Percentiles rank a stretch among this genome's conserved stretches.
Conservation (phyloP, 2,329 filamentous ascomycete species). For the Ophiocordyceps polyrhachis-furcata region DNA sequence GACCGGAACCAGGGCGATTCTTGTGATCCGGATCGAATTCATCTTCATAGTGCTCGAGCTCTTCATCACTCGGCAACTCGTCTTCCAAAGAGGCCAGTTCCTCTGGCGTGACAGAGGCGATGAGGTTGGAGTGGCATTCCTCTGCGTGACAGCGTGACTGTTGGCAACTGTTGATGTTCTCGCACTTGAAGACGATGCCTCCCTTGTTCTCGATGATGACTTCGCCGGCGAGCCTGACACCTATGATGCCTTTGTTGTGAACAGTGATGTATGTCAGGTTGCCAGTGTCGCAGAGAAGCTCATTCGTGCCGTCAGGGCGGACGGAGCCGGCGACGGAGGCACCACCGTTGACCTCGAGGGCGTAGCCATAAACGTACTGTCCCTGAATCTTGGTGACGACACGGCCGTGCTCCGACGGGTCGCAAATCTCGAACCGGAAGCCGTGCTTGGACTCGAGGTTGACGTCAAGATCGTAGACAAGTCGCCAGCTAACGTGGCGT, state of each 20-base stretch:
- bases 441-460: background rate
- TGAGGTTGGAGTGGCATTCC: background rate
- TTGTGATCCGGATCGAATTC: background rate
- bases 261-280: background rate
- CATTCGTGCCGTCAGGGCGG: background rate
- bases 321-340: background rate
- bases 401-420: background rate
- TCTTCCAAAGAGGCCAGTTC: background rate
- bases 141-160: background rate
- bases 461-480: background rate
- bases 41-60: background rate
- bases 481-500: background rate
- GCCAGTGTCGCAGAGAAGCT: background rate
- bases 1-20: background rate
- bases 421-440: background rate
- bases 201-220: background rate
- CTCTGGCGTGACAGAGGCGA: background rate
- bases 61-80: background rate
- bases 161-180: background rate
- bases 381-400: background rate
- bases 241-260: background rate
- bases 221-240: background rate
- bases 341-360: background rate
- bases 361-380: background rate
- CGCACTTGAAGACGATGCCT: background rate